phyloP scores from a whole-genome alignment of 345 rosid genomes.

The Geranium brycei region DNA sequence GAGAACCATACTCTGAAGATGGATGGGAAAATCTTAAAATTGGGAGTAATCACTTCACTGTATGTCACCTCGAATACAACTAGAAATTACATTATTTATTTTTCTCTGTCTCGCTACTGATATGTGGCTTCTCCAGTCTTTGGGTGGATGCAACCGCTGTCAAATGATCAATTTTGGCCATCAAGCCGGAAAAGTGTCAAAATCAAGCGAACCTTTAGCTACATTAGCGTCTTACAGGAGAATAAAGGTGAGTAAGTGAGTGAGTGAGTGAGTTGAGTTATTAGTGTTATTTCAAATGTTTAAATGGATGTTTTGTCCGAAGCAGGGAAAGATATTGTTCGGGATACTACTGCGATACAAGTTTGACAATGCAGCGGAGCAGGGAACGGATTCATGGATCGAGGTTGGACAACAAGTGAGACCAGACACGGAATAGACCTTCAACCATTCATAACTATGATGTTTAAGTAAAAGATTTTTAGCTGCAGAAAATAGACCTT shows the following conservation, averaged over 20 bases:
- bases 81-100: no score
- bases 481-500: no score
- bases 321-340: conserved; percentile 84
- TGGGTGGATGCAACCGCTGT: conserved; percentile 93
- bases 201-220: conserved; percentile 67
- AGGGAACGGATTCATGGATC: conserved; percentile 29
- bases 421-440: conserved; percentile 18
- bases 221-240: conserved; percentile 86
- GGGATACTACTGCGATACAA: conserved; percentile 54
- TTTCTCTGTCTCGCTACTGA: background rate
- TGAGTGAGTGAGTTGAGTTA: conserved; percentile 19
- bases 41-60: conserved; percentile 44
- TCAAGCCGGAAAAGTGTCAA: conserved; percentile 46
- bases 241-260: conserved; percentile 39
- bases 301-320: background rate
- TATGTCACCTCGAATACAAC: conserved; percentile 19
- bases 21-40: conserved; percentile 57
- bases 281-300: background rate
- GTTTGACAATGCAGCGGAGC: conserved; percentile 5
- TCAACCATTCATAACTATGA: no score
- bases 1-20: conserved; percentile 77
- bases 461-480: no score
- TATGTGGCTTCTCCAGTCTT: conserved; percentile 28
- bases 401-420: conserved; percentile 52
- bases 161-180: conserved; percentile 55